phyloP scores from a whole-genome alignment of 306 rosid species.

The Phaseolus lunatus region DNA sequence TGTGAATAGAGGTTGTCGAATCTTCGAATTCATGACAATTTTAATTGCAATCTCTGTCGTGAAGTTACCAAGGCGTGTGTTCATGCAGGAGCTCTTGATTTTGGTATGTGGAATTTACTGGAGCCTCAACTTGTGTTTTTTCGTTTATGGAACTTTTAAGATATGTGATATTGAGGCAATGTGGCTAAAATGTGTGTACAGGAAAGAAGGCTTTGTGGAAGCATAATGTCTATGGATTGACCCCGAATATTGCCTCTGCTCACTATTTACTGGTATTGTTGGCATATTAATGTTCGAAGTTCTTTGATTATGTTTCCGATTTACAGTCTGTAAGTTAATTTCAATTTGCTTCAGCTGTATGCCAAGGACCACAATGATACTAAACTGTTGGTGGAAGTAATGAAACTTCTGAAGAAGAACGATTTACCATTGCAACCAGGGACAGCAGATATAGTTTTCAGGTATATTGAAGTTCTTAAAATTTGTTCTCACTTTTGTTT shows the following conservation, averaged over 20 bases:
- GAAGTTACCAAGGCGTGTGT: slow-evolving; percentile 85
- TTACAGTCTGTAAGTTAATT: slow-evolving; percentile 41
- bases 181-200: slow-evolving; percentile 45
- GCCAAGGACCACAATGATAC: slow-evolving; percentile 75
- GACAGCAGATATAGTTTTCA: slow-evolving; percentile 93
- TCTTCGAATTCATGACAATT: slow-evolving; percentile 79
- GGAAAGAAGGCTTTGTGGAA: slow-evolving; percentile 91
- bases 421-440: slow-evolving; percentile 87
- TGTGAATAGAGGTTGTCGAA: slow-evolving; percentile 84
- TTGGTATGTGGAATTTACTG: slow-evolving; percentile 59
- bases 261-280: slow-evolving; percentile 81
- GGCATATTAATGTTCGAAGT: slow-evolving; percentile 26
- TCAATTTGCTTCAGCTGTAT: slow-evolving; percentile 56
- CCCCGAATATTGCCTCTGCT: slow-evolving; percentile 78
- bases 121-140: slow-evolving; percentile 1
- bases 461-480: slow-evolving; percentile 54
- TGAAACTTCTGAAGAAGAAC: slow-evolving; percentile 79
- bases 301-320: slow-evolving; percentile 34
- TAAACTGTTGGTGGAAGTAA: slow-evolving; percentile 73
- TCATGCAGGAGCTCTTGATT: slow-evolving; percentile 75
- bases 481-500: slow-evolving; percentile 28
- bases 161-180: slow-evolving; percentile 28
- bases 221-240: slow-evolving; percentile 83
- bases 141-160: not conserved
- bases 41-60: slow-evolving; percentile 78